These are phyloP conservation scores for Leccinum huronense DNA, from an alignment of 1,284 basidiomycete species.

Conservation along the genomic window DNA sequence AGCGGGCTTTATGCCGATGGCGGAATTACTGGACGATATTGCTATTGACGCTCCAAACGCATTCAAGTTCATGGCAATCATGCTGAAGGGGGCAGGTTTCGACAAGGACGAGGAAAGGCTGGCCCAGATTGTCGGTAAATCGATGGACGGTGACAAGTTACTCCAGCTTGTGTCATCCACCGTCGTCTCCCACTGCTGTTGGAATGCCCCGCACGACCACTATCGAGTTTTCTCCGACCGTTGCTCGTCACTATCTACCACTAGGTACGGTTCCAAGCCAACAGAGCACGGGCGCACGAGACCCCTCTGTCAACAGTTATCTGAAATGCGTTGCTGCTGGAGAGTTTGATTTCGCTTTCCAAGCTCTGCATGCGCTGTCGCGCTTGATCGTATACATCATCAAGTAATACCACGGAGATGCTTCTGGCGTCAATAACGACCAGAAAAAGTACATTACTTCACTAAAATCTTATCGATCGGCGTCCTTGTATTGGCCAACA, in stretches of 20 bases:
- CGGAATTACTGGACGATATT: conserved; percentile 82
- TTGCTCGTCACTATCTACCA: conserved; percentile 25
- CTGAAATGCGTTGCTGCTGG: conserved; percentile 81
- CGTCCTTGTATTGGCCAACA: conserved; percentile 91
- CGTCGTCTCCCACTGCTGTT: conserved; percentile 1
- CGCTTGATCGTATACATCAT: conserved; percentile 97
- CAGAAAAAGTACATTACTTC: conserved; percentile 94
- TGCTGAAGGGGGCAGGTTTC: conserved; percentile 68
- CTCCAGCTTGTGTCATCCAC: conserved; percentile 54
- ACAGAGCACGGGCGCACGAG: conserved; percentile 1
- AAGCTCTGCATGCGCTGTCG: conserved; percentile 94
- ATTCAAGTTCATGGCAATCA: conserved; percentile 69
- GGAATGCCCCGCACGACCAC: conserved; percentile 51
- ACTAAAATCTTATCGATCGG: conserved; percentile 98
- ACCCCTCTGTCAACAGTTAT: conserved; percentile 72
- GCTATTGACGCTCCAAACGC: conserved; percentile 89
- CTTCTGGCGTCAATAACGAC: conserved; percentile 83
- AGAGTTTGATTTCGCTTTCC: conserved; percentile 79
- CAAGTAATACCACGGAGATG: conserved; percentile 98
- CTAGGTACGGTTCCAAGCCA: conserved; percentile 12
- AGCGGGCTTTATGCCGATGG: conserved; percentile 63
- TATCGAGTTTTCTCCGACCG: conserved; percentile 46
- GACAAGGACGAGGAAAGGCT: conserved; percentile 57
- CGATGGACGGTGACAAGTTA: conserved; percentile 56
- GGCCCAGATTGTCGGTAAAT: conserved; percentile 57